Conservation (phyloP, 1,139 yeast species). For the Saccharomycopsis hybrid region DNA sequence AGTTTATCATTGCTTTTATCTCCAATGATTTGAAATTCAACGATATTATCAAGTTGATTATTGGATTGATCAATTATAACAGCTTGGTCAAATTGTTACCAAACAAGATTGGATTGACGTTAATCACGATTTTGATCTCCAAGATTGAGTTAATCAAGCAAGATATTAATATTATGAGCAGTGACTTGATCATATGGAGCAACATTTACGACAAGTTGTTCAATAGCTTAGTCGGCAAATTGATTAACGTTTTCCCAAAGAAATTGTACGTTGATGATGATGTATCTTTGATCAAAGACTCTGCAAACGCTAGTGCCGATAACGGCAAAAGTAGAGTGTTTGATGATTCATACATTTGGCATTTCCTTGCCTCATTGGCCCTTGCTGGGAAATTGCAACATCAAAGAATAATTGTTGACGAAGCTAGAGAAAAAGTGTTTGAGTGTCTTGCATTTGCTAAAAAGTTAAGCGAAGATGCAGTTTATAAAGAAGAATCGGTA, state of each 20-base stretch:
- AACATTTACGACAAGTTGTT: conserved; percentile 78
- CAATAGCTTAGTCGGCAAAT: conserved; percentile 70
- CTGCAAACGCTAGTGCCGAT: conserved; percentile 1
- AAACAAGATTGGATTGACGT: conserved; percentile 80
- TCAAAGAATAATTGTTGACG: conserved; percentile 92
- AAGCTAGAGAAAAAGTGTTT: conserved; percentile 88
- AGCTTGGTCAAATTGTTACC: conserved; percentile 60
- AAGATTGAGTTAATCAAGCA: conserved; percentile 91
- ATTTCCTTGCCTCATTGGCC: conserved; percentile 89
- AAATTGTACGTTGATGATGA: conserved; percentile 36
- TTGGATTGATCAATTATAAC: conserved; percentile 66
- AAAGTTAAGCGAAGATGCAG: conserved; percentile 41
- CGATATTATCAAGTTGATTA: conserved; percentile 77
- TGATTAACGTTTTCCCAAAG: conserved; percentile 80
- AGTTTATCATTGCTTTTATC: conserved; percentile 77
- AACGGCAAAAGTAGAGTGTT: conserved; percentile 27
- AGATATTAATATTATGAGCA: conserved; percentile 42
- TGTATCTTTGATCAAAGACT: conserved; percentile 22
- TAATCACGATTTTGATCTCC: conserved; percentile 81
- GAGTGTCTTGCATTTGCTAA: conserved; percentile 83
- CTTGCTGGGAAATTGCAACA: conserved; percentile 89
- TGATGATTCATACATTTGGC: conserved; percentile 93
- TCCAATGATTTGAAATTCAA: conserved; percentile 72
- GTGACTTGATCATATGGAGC: conserved; percentile 68
- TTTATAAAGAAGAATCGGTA: conserved; percentile 48